A percentile compares a stretch with the other conserved stretches of the same genome.
Conservation (phyloP, 1,284 basidiomycete species). For the Inonotus obliquus region DNA sequence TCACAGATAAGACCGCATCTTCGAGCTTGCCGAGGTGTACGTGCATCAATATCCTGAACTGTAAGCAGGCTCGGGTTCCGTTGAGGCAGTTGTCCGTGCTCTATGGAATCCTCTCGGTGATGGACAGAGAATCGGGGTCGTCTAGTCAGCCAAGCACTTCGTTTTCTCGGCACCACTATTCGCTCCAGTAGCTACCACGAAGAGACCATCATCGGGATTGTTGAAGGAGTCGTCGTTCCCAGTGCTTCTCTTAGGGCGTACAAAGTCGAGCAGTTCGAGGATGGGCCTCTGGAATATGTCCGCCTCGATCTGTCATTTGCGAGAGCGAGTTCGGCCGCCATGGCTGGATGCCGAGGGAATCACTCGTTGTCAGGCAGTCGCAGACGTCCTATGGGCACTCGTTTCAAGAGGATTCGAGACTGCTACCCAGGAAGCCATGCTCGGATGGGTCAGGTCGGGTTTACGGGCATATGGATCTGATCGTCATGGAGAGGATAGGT, state of each 20-base stretch:
- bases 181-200: constrained; percentile 69
- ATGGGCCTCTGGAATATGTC: too few species aligned
- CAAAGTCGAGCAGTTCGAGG: too few species aligned
- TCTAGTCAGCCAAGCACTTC: too few species aligned
- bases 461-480: constrained; percentile 48
- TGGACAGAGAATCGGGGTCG: too few species aligned
- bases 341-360: constrained; percentile 44
- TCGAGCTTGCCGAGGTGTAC: too few species aligned
- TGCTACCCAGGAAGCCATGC: constrained; percentile 83
- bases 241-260: too few species aligned
- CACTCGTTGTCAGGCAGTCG: constrained; percentile 88
- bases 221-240: constrained; percentile 85
- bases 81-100: too few species aligned
- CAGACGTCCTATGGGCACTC: constrained; percentile 87
- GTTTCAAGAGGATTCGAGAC: constrained; percentile 74
- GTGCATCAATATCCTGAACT: too few species aligned
- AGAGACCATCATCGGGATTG: constrained; percentile 79
- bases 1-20: too few species aligned
- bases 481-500: constrained; percentile 62
- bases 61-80: too few species aligned
- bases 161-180: constrained; percentile 91
- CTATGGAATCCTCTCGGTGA: too few species aligned
- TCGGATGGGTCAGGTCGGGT: constrained; percentile 76
- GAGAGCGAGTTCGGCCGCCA: constrained; percentile 50
- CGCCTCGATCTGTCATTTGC: constrained; percentile 72